Base-by-base conservation (phyloP, 768 basidiomycete genomes). In the Trametes elegans region DNA sequence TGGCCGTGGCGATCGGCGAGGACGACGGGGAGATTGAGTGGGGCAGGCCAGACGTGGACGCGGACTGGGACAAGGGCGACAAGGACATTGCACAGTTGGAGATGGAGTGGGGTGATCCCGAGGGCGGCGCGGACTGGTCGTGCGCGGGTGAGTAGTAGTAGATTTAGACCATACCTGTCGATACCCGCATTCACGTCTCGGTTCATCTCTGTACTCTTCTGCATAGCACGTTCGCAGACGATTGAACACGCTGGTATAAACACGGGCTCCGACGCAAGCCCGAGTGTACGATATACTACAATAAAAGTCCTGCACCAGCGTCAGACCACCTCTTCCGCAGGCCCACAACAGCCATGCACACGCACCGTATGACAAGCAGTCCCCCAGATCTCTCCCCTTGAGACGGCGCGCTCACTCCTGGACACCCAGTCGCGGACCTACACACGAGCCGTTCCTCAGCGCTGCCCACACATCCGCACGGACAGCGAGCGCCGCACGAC, bases 371-470 rank as follows among this genome's bases (percentile, higher is more conserved):
- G 44, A 13, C 18, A 28, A 42, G 39, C 16, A 32, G 11, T 14
- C 42, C 29, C 4, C 10, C 13, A 19, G 27, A 29, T 2, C 43
- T 13, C 18, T 32, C 27, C 21, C 23, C n/a, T 16, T 18, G 7
- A 36, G 42, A 10, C 9, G 0, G 9, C 21, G 2, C 26, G 28
- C 26, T 51, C 38, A 51, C 49, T 55, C 53, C 32, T 55, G 35
- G 3, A 53, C 8, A 23, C 56, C 26, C 34, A 27, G 39, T 35
- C 53, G 50, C n/a, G 60, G 60, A 29, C 53, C 60, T 62, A 11
- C 10, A 8, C 29, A 41, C n/a, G 2, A 13, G 32, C 36, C 34
- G 24, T 13, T 28, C 26, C 11, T 18, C 6, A 26, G 13, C 41
- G 2, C 13, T 14, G 2, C 3, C 7, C n/a, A 43, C n/a, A 43